These are phyloP conservation scores for Grammothele lineata DNA, from an alignment of 768 basidiomycete genomes.

Conservation along the genomic window DNA sequence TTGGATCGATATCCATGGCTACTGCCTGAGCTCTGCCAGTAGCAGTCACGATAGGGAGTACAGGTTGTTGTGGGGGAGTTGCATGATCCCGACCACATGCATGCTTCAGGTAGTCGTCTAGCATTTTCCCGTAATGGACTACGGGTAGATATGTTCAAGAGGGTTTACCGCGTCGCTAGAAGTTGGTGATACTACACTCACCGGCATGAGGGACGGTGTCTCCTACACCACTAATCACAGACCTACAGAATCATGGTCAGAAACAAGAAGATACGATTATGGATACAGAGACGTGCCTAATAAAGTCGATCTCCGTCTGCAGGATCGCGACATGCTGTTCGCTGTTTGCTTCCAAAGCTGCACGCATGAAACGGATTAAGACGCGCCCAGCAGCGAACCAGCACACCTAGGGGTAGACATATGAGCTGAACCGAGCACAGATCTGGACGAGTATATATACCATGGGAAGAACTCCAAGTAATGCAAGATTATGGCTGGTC, in stretches of 20 bases:
- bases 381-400: constrained; percentile 71
- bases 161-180: no score
- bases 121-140: constrained; percentile 54
- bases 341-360: constrained; percentile 53
- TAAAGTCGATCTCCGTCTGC: constrained; percentile 60
- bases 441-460: constrained; percentile 33
- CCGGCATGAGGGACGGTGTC: constrained; percentile 64
- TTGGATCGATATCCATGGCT: no score
- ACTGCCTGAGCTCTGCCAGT: no score
- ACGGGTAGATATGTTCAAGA: not conserved
- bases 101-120: constrained; percentile 35
- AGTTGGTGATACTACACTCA: constrained; percentile 29
- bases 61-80: no score
- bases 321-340: constrained; percentile 55
- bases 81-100: constrained; percentile 25
- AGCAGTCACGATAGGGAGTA: no score
- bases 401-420: constrained; percentile 23
- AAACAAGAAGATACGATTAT: not conserved
- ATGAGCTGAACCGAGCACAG: no score
- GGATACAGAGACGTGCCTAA: constrained; percentile 43
- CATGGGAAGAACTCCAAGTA: constrained; percentile 66
- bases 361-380: constrained; percentile 61
- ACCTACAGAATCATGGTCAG: constrained; percentile 30
- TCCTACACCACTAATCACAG: constrained; percentile 57
- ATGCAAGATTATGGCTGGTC: constrained; percentile 68